Evolutionary conservation across 805 yeast genomes (phyloP), one percentile per base, ranked within the genome.

Genomic region (Komagataella ulmi): DNA sequence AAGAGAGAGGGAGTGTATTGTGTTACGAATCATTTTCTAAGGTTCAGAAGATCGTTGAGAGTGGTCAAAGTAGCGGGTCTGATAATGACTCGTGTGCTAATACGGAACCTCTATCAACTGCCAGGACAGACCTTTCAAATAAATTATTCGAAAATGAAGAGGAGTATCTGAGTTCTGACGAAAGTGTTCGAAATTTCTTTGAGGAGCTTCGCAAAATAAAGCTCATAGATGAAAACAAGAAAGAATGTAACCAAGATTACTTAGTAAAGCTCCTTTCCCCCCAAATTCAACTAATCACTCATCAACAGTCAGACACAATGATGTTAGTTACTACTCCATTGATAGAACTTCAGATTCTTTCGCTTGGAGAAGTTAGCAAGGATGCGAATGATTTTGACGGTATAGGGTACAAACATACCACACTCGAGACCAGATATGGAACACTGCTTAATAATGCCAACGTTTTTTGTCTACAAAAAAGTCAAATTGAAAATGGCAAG

Each of bases 241-340:
- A 73, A 44, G 54, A 58, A 10, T 58, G 54, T 40, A 21, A 52
- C 46, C 54, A 62, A 59, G 78, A 85, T 46, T 85, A 80, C 61
- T 69, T 81, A 55, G 72, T 90, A 30, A 81, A 81, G 54, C 70
- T 91, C 46, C 69, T 84, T 5, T 78, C 88, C 24, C 96, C 97
- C 0, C 97, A 91, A 63, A 78, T 89, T 48, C 97, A 90, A 61
- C 59, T 85, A 23, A 73, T 77, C 49, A 71, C 78, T 14, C 73
- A 72, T 30, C 71, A 72, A 51, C 73, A 75, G 23, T 74, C 71
- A 2, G 80, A 78, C 46, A 70, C 85, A 2, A 78, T 86, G 50
- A 72, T 88, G 10, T 63, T 89, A 40, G 71, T 90, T n/a, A 76
- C 85, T 2, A 78, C 96, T 0, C 93, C 91, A 8, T 72, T 70